A percentile compares a stretch with the other conserved stretches of the same genome.
These are phyloP conservation scores for Kodamaea lidongshanica DNA, from an alignment of 805 yeast species.

Conservation along the genomic window DNA sequence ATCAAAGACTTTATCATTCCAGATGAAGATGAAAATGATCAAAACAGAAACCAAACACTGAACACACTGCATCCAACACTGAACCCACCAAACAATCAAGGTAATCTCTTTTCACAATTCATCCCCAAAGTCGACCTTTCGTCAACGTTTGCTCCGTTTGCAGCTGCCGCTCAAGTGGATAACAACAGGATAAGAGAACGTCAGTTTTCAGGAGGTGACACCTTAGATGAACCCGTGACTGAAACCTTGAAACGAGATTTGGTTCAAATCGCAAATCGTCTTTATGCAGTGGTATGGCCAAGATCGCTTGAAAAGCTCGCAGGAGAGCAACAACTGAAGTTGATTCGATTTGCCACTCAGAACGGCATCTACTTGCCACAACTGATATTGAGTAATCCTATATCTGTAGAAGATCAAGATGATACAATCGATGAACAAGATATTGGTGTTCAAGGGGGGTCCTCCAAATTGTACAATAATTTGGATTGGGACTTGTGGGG, in stretches of 20 bases:
- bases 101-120: slow-evolving; percentile 10
- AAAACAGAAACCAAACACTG: slow-evolving; percentile 25
- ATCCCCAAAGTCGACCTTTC: slow-evolving; percentile 33
- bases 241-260: slow-evolving; percentile 44
- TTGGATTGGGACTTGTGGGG: slow-evolving; percentile 69
- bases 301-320: slow-evolving; percentile 35
- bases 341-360: slow-evolving; percentile 29
- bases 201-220: slow-evolving; percentile 62
- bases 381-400: slow-evolving; percentile 23
- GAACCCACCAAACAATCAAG: slow-evolving; percentile 1
- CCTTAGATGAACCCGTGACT: slow-evolving; percentile 64
- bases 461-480: slow-evolving; percentile 11
- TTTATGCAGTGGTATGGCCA: slow-evolving; percentile 41
- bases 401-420: slow-evolving; percentile 19
- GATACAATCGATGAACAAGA: slow-evolving; percentile 15
- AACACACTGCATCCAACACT: slow-evolving; percentile 23
- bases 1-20: slow-evolving; percentile 32
- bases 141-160: slow-evolving; percentile 29
- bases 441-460: slow-evolving; percentile 12
- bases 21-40: slow-evolving; percentile 25
- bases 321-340: slow-evolving; percentile 25
- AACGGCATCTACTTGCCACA: slow-evolving; percentile 33
- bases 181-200: slow-evolving; percentile 35
- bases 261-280: slow-evolving; percentile 28
- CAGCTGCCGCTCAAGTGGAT: slow-evolving; percentile 13